Evolutionary conservation across 2,329 filamentous ascomycete genomes (phyloP), one percentile per base, ranked within the genome.

Genomic region (Zymoseptoria crescenta): DNA sequence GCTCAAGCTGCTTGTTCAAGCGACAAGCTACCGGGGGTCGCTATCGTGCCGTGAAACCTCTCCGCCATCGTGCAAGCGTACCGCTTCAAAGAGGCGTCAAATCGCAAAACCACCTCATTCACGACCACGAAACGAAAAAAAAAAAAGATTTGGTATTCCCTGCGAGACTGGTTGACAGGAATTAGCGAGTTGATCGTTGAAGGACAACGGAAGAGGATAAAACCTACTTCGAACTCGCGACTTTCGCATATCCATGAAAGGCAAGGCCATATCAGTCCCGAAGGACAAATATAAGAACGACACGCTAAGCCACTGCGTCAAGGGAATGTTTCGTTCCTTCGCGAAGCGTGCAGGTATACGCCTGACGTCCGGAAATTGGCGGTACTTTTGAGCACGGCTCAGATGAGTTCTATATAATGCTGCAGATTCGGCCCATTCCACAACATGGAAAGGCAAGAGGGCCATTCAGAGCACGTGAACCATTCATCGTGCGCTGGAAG

Each of bases 231-330:
- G 65, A 67, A 67, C 65, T 66, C 65, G 58, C 65, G 65, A 67
- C 65, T 67, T 67, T 67, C 65, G 65, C 65, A 67, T 67, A 53
- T 48, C 62, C 41, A 45, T 56, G 30, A 56, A 49, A 56, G 48
- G 41, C 20, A 21, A 56, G 29, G 58, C 55, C 58, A 65, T 64
- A 63, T 62, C 56, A 57, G 56, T 64, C 59, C 63, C 59, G 59
- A 49, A 52, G 60, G 54, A 61, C 56, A 57, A 61, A 62, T 67
- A 67, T 67, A 67, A 67, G 65, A 67, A 67, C 65, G 65, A 67
- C 65, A 67, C 65, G 65, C 65, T 67, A 64, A 67, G 63, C 65
- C 65, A 65, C 65, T 67, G 65, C 65, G 65, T 67, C 65, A 67
- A 64, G 54, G 60, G 65, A 64, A 58, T 64, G 56, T 29, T 52